These are phyloP conservation scores for Domatiomyces catenatus DNA, from an alignment of 2,329 filamentous ascomycete genomes.

Conservation along the genomic window DNA sequence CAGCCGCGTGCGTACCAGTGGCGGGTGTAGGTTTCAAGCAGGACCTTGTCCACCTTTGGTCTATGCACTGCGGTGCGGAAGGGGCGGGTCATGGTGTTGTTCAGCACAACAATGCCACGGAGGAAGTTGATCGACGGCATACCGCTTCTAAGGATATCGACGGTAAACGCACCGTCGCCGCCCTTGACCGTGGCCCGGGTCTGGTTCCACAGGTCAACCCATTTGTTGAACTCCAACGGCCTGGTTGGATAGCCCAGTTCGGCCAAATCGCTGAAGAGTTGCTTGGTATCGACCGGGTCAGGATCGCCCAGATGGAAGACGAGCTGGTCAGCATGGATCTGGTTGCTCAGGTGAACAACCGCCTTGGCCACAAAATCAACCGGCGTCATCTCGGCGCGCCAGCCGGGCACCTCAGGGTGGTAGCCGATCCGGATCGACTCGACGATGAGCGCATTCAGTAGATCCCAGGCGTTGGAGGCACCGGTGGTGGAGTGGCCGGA, in stretches of 20 bases:
- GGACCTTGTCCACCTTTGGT: conserved; percentile 50
- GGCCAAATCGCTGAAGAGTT: conserved; percentile 48
- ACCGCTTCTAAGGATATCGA: conserved; percentile 63
- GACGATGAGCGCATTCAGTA: conserved; percentile 59
- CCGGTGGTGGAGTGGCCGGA: conserved; percentile 62
- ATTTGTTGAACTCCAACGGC: conserved; percentile 53
- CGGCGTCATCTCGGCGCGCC: conserved; percentile 71
- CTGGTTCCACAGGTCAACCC: conserved; percentile 59
- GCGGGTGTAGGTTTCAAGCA: conserved; percentile 65
- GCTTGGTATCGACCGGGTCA: conserved; percentile 48
- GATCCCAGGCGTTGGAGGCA: conserved; percentile 62
- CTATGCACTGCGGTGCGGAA: conserved; percentile 44
- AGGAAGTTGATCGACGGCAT: conserved; percentile 65
- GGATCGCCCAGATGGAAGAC: conserved; percentile 64
- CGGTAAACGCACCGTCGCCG: conserved; percentile 57
- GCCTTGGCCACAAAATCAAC: conserved; percentile 67
- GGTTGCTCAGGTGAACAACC: conserved; percentile 53
- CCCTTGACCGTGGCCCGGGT: conserved; percentile 49
- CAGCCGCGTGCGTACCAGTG: conserved; percentile 70
- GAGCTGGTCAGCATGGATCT: conserved; percentile 45
- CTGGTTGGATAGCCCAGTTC: conserved; percentile 57
- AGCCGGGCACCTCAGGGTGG: conserved; percentile 54
- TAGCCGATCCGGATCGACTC: conserved; percentile 61
- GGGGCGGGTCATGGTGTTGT: conserved; percentile 52
- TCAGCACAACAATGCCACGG: conserved; percentile 55